Conservation (phyloP, 306 rosid species). For the Pueraria montana region DNA sequence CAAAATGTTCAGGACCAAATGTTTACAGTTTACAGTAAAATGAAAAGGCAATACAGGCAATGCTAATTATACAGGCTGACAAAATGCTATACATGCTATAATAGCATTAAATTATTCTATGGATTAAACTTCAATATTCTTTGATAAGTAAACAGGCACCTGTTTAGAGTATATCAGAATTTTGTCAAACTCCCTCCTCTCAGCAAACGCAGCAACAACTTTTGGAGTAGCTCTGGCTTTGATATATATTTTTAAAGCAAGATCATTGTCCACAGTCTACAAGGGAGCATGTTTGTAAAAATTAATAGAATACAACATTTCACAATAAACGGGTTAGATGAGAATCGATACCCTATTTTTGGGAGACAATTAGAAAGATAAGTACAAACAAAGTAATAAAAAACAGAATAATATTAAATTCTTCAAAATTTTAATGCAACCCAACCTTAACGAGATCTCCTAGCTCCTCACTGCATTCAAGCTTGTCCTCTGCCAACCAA, state of each 20-base stretch:
- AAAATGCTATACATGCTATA: constrained; percentile 8
- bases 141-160: constrained; percentile 59
- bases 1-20: constrained; percentile 45
- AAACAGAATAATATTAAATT: constrained; percentile 28
- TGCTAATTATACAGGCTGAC: neutral
- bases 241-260: constrained; percentile 93
- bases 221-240: constrained; percentile 99
- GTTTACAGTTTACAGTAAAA: constrained; percentile 46
- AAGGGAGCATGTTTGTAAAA: constrained; percentile 36
- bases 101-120: constrained; percentile 22
- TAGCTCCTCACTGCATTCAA: constrained; percentile 99
- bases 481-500: constrained; percentile 99
- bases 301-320: constrained; percentile 42
- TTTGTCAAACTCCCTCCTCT: constrained; percentile 98
- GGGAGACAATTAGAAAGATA: constrained; percentile 25
- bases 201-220: constrained; percentile 99
- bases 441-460: constrained; percentile 99
- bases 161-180: constrained; percentile 96
- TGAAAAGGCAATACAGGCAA: constrained; percentile 5
- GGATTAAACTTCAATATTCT: constrained; percentile 38
- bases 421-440: constrained; percentile 40
- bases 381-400: constrained; percentile 22
- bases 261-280: constrained; percentile 96
- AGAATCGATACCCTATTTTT: neutral
- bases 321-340: constrained; percentile 6